Percentiles rank a stretch among this genome's conserved stretches.
Conservation (phyloP, 2,329 filamentous ascomycete genomes). For the Colletotrichum eremochloae region DNA sequence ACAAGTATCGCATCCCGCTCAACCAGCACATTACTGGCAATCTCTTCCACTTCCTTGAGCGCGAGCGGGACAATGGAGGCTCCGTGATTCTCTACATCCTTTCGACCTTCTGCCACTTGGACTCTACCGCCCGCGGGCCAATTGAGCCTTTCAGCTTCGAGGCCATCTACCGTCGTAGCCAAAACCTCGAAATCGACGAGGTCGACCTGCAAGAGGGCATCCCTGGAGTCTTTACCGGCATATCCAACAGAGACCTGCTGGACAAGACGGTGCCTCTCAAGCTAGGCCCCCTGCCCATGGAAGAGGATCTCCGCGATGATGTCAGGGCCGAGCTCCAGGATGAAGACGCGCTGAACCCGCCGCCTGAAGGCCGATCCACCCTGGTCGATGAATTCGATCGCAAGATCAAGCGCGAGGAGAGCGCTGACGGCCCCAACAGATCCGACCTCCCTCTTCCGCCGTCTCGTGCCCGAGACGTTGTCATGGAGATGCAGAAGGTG, state of each 20-base stretch:
- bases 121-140: slow-evolving; percentile 70
- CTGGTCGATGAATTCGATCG: slow-evolving; percentile 90
- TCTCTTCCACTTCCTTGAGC: slow-evolving; percentile 89
- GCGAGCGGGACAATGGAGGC: slow-evolving; percentile 85
- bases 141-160: slow-evolving; percentile 75
- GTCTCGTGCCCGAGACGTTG: slow-evolving; percentile 88
- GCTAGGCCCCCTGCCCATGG: slow-evolving; percentile 87
- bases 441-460: slow-evolving; percentile 88
- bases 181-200: slow-evolving; percentile 73
- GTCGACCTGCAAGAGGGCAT: slow-evolving; percentile 75
- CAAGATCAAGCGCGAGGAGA: slow-evolving; percentile 90
- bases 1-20: slow-evolving; percentile 92
- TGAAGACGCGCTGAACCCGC: slow-evolving; percentile 83
- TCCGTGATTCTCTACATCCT: slow-evolving; percentile 83
- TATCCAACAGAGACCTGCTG: slow-evolving; percentile 72
- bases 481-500: slow-evolving; percentile 93
- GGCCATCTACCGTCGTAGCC: slow-evolving; percentile 68
- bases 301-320: slow-evolving; percentile 84
- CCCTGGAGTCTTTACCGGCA: slow-evolving; percentile 71
- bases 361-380: slow-evolving; percentile 76
- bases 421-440: slow-evolving; percentile 83
- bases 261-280: slow-evolving; percentile 72
- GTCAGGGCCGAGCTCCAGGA: slow-evolving; percentile 89
- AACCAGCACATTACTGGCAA: slow-evolving; percentile 86
- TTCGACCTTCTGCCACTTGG: slow-evolving; percentile 69